A percentile compares a stretch with the other conserved stretches of the same genome.
These are phyloP conservation scores for Fagus sylvatica DNA, from an alignment of 306 rosid genomes.

Conservation along the genomic window DNA sequence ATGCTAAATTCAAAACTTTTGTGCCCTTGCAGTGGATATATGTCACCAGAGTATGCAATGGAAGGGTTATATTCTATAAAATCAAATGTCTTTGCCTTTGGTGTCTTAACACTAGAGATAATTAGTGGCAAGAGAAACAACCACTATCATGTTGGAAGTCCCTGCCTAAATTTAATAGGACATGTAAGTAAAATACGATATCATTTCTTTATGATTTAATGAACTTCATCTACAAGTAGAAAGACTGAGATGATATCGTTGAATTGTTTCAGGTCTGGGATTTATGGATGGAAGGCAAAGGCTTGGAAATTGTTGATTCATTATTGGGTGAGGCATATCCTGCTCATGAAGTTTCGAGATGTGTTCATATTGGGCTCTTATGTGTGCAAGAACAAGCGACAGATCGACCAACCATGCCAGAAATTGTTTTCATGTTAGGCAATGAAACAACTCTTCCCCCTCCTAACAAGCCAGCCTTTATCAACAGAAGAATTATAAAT, in stretches of 20 bases:
- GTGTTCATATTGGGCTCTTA: constrained; percentile 38
- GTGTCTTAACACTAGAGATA: constrained; percentile 59
- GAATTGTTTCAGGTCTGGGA: constrained; percentile 50
- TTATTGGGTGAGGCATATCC: constrained; percentile 27
- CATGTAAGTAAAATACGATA: constrained; percentile 46
- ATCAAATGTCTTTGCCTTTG: constrained; percentile 60
- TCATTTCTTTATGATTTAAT: no score
- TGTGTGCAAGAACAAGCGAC: constrained; percentile 38
- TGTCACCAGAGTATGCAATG: constrained; percentile 75
- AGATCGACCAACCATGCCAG: constrained; percentile 51
- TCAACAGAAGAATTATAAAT: constrained; percentile 12
- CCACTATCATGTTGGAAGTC: constrained; percentile 23
- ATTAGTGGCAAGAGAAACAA: constrained; percentile 59
- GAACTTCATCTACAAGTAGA: background rate
- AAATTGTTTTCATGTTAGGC: constrained; percentile 50
- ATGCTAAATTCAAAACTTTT: background rate
- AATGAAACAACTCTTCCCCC: constrained; percentile 42
- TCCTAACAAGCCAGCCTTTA: constrained; percentile 50
- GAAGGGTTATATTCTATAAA: constrained; percentile 52
- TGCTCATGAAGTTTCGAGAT: constrained; percentile 42
- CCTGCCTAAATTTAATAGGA: constrained; percentile 52
- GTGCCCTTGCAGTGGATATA: constrained; percentile 45
- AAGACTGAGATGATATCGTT: background rate
- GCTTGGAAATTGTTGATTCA: constrained; percentile 43
- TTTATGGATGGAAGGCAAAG: constrained; percentile 48